Base-by-base conservation (phyloP, 2,329 filamentous ascomycete species). In the Arthrobotrys megalospora region DNA sequence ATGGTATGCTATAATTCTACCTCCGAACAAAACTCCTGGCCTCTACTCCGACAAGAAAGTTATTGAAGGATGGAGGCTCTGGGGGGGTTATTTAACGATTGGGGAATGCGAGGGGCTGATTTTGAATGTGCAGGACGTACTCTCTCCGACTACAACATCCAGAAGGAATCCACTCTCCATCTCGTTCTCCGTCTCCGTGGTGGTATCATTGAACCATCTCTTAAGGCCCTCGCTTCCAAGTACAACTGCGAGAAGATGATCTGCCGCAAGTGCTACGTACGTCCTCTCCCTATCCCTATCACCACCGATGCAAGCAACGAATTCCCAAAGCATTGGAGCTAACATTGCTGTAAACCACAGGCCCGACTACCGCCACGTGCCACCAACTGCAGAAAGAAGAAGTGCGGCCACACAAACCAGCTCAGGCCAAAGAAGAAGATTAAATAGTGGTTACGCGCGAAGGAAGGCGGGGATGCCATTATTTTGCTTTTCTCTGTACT, bases 201-300 rank as follows among this genome's bases (percentile, higher is more conserved):
- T 90, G 95, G 95, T 90, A 95, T 98, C 89, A 97, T 97, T 85
- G 95, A 98, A 91, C 96, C 96, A 84, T 97, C 94, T 84, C 91
- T 98, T 85, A 98, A 98, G 92, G 95, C 93, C 83, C 91, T 98
- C 82, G 95, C 95, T 85, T 94, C 92, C 89, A 97, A 97, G 91
- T 98, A 96, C 91, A 98, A 99, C 92, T 98, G 95, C 92, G 96
- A 98, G 83, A 97, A 97, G 92, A 95, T 95, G 92, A 97, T 98
- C 88, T 98, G 96, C 93, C 95, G 96, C 90, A 98, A 99, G 93
- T 99, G 96, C 92, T 98, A 98, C 88, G 93, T 96, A 91, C 50
- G 77, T 79, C 32, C 6, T 66, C 38, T 11, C 19, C 28, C n/a
- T 21, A 47, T 11, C 19, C 28, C n/a, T 21, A 47, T 38, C 19